Base-by-base conservation (phyloP, 1,284 basidiomycete species). In the Rhodotorula sp. region DNA sequence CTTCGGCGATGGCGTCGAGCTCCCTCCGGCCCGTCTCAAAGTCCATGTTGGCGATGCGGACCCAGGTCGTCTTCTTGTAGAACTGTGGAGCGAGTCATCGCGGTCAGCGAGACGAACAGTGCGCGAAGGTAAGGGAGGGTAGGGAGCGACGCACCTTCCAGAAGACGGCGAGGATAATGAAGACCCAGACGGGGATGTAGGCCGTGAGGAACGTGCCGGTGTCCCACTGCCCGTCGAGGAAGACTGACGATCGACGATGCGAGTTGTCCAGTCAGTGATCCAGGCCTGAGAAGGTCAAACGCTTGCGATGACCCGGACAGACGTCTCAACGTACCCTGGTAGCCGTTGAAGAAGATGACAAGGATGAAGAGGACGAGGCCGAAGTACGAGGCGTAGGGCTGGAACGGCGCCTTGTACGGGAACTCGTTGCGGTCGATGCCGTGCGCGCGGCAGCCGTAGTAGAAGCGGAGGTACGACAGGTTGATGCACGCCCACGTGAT, bases 381-480 rank as follows among this genome's bases (percentile, higher is more conserved):
- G 49, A 64, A 70, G 70, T 73, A 78, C 2, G 76, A 78, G 10
- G 74, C 68, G 54, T 71, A 82, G 3, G 83, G 82, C 73, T 83
- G 82, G 64, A 81, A 74, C 17, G 80, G 81, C 1, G 81, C 80
- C 81, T 68, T 86, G 86, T 83, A 91, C 58, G 80, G 85, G 81
- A 82, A 86, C 78, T 78, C 79, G 67, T 80, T 84, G 76, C 90
- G 85, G 76, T 85, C 83, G 74, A 88, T 81, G 48, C 86, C 87
- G 53, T 50, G 64, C 27, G 19, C 14, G n/a, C 52, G 57, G 48
- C 41, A 34, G 52, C 55, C 49, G 48, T 61, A 25, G 78, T 88
- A 87, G 86, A 92, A 93, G 81, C 85, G 27, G 53, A 54, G 27
- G 53, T 25, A 92, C 5, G 89, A 88, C 50, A 89, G 68, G 78